Evolutionary conservation across 108 stramenopile species (phyloP), one percentile per base, ranked within the genome.

Genomic region (Aurantiochytrium sp.): DNA sequence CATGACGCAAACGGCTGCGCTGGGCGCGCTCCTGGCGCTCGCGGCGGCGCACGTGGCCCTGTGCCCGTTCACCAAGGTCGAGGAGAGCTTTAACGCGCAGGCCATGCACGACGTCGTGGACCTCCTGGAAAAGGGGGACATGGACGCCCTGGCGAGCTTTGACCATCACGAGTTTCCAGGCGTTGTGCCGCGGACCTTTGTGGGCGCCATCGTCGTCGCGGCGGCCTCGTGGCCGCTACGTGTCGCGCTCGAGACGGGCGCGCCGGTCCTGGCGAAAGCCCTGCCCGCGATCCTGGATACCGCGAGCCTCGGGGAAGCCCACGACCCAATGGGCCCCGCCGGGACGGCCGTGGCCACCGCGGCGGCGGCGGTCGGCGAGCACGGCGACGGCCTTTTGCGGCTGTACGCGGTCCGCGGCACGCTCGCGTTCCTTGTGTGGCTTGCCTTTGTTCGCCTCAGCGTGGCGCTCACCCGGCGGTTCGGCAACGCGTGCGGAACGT

Each of bases 51-150:
- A 81, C 73, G 73, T 48, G 73, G 73, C 45, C 6, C 6, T 48
- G 45, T 39, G 73, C 73, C 73, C 73, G 73, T 81, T 81, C 30
- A 96, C 95, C 87, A 99, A 99, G 89, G 98, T 99, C n/a, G 99
- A 99, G 89, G 99, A 99, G 89, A 95, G 95, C 65, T 99, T 99
- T 90, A 95, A 97, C 88, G 89, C 97, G 52, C 99, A 99, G 94
- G 99, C 98, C 30, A 92, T 95, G 2, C 95, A 97, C 89, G 98
- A 98, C 90, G 86, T 96, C 53, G 93, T 93, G 54, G 95, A 94
- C 88, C 94, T 89, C 95, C 55, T 52, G 52, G 5, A n/a, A 3
- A 34, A 54, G 52, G 21, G 48, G 4, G 65, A 53, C 48, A 68
- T 87, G 22, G 85, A 89, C 45, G 88, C 55, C 86, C 37, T 89